Conservation (phyloP, 2,329 filamentous ascomycete genomes). For the Xylariaceae sp. region DNA sequence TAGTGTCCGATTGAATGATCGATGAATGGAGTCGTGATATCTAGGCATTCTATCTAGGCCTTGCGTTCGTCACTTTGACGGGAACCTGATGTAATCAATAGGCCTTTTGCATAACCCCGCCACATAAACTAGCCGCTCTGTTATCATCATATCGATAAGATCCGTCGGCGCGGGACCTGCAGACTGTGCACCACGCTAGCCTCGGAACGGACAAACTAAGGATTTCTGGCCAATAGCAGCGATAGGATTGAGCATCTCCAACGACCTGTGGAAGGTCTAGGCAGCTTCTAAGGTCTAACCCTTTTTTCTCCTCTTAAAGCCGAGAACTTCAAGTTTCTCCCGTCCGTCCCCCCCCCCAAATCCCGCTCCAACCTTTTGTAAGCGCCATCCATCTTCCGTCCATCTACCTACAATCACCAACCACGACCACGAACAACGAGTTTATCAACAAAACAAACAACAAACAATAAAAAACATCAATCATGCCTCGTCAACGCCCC, state of each 20-base stretch:
- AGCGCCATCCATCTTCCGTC: not conserved
- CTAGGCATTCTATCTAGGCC: too few species aligned
- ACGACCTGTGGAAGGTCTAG: not conserved
- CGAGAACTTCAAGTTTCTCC: slow-evolving; percentile 8
- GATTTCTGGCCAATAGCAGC: not conserved
- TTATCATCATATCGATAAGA: too few species aligned
- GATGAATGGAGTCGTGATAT: too few species aligned
- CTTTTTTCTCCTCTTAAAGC: slow-evolving; percentile 17
- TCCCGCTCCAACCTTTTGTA: not conserved
- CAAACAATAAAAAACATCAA: not conserved
- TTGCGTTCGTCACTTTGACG: too few species aligned
- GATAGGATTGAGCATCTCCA: not conserved
- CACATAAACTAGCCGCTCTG: too few species aligned
- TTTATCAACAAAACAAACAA: not conserved
- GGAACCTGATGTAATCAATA: too few species aligned
- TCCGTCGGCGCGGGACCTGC: too few species aligned
- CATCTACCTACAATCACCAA: slow-evolving; percentile 2
- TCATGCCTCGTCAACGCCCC: slow-evolving; percentile 74
- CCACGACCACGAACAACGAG: not conserved
- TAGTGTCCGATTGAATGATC: too few species aligned
- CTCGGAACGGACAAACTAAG: too few species aligned
- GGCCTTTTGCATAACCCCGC: too few species aligned
- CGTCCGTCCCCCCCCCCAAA: not conserved
- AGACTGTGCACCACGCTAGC: too few species aligned
- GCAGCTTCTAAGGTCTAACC: slow-evolving; percentile 9